phyloP scores from a whole-genome alignment of 179 eudicot species.

The Nepenthes alata region DNA sequence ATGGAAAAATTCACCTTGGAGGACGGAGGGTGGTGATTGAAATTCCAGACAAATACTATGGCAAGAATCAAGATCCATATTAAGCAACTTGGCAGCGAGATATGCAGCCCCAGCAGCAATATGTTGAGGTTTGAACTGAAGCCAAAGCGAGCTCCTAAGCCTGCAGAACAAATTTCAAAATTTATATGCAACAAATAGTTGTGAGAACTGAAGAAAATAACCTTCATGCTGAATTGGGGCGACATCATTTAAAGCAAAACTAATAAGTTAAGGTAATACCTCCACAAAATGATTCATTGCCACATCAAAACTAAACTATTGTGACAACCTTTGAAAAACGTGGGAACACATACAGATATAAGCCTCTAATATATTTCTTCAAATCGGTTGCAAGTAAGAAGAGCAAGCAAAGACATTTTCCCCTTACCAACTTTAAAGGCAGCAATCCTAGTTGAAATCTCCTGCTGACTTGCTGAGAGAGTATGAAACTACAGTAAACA shows the following conservation, averaged over 20 bases:
- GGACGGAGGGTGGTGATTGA: slow-evolving; percentile 4
- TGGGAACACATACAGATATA: not conserved
- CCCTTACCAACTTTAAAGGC: slow-evolving; percentile 8
- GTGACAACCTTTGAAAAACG: not conserved
- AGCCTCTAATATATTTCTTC: not conserved
- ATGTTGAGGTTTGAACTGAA: slow-evolving; percentile 14
- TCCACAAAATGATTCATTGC: slow-evolving; percentile 6
- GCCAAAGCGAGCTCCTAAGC: slow-evolving; percentile 14
- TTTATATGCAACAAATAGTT: not conserved
- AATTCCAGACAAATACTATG: slow-evolving; percentile 9
- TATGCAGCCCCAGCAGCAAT: slow-evolving; percentile 15
- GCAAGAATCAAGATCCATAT: slow-evolving; percentile 10
- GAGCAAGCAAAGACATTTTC: slow-evolving; percentile 4
- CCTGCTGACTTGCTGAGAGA: slow-evolving; percentile 10
- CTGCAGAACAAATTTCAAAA: slow-evolving; percentile 4
- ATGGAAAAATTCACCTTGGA: slow-evolving; percentile 5
- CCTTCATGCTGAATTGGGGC: not conserved
- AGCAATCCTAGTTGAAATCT: slow-evolving; percentile 8
- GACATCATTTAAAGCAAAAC: not conserved
- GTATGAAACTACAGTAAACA: slow-evolving; percentile 5
- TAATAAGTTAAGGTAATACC: slow-evolving; percentile 3
- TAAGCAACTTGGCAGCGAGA: slow-evolving; percentile 15
- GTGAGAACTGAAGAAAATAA: not conserved
- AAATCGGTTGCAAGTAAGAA: not conserved
- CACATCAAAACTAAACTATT: slow-evolving; percentile 6